Percentiles rank a stretch among this genome's conserved stretches.
These are phyloP conservation scores for Colletotrichum sp. DNA, from an alignment of 2,329 filamentous ascomycete species.

Conservation along the genomic window DNA sequence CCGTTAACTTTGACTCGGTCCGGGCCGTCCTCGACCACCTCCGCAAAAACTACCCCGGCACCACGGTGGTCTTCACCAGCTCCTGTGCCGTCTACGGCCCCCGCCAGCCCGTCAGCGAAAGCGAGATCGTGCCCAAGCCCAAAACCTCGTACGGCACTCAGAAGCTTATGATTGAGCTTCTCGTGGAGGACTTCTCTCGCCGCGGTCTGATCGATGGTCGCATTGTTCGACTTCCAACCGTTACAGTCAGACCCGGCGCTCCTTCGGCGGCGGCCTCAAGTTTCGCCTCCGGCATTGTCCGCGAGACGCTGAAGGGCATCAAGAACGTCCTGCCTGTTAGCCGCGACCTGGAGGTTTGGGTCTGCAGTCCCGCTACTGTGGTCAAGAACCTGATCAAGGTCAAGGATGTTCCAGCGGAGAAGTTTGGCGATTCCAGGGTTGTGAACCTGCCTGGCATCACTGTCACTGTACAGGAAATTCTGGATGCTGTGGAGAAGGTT, in stretches of 20 bases:
- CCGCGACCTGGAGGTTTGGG: conserved; percentile 49
- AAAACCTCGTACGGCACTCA: conserved; percentile 65
- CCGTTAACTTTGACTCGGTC: conserved; percentile 64
- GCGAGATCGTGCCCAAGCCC: conserved; percentile 54
- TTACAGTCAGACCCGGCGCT: conserved; percentile 64
- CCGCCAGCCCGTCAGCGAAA: conserved; percentile 36
- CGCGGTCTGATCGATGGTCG: conserved; percentile 62
- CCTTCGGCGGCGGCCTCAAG: conserved; percentile 66
- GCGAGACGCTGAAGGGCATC: conserved; percentile 60
- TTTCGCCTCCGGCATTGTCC: conserved; percentile 66
- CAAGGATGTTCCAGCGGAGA: conserved; percentile 43
- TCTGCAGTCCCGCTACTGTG: conserved; percentile 51
- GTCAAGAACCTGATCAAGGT: conserved; percentile 49
- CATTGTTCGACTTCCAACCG: conserved; percentile 63
- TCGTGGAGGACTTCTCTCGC: conserved; percentile 58
- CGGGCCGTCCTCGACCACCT: conserved; percentile 58
- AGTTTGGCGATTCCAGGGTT: conserved; percentile 44
- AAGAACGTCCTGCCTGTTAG: conserved; percentile 48
- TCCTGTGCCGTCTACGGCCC: conserved; percentile 66
- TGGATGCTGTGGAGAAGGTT: conserved; percentile 54
- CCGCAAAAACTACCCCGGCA: conserved; percentile 47
- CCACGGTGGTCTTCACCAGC: conserved; percentile 63
- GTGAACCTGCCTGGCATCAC: conserved; percentile 59
- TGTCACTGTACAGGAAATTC: conserved; percentile 57
- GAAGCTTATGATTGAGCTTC: conserved; percentile 65